Conservation (phyloP, 2,329 filamentous ascomycete genomes). For the Scedosporium apiospermum region DNA sequence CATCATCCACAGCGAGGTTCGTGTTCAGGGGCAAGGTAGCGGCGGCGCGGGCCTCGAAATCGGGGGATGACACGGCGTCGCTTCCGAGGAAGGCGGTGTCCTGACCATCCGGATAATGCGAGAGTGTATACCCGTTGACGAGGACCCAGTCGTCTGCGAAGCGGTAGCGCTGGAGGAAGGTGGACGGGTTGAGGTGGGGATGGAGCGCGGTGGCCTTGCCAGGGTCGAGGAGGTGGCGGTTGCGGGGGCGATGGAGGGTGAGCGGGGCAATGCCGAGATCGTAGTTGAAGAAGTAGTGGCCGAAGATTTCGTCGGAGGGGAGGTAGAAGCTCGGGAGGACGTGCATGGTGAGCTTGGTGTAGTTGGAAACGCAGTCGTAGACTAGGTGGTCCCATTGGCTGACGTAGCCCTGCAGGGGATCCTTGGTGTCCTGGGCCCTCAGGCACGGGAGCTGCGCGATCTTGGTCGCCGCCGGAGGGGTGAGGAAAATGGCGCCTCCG, state of each 20-base stretch:
- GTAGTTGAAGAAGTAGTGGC: slow-evolving; percentile 20
- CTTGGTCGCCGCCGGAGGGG: slow-evolving; percentile 20
- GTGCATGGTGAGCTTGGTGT: slow-evolving; percentile 26
- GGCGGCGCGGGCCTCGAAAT: not conserved
- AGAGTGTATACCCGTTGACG: slow-evolving; percentile 35
- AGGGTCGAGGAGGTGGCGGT: slow-evolving; percentile 28
- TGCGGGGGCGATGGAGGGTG: slow-evolving; percentile 27
- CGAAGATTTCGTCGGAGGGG: slow-evolving; percentile 23
- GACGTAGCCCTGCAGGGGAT: slow-evolving; percentile 13
- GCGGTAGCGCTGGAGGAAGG: slow-evolving; percentile 36
- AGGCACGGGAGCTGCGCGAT: slow-evolving; percentile 29
- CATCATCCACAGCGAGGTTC: slow-evolving; percentile 4
- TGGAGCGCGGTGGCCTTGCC: slow-evolving; percentile 31
- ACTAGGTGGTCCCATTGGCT: slow-evolving; percentile 31
- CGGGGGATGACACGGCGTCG: not conserved
- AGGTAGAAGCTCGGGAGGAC: slow-evolving; percentile 33
- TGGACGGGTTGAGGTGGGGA: slow-evolving; percentile 32
- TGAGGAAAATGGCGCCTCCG: slow-evolving; percentile 34
- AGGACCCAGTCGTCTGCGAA: slow-evolving; percentile 38
- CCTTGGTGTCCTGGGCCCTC: slow-evolving; percentile 10
- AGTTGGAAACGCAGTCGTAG: slow-evolving; percentile 27
- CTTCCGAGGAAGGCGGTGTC: slow-evolving; percentile 1
- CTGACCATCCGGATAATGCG: slow-evolving; percentile 27
- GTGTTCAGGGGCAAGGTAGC: not conserved
- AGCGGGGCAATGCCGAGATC: slow-evolving; percentile 31